Conservation (phyloP, 2,329 filamentous ascomycete species). For the Hypoxylon sp. region DNA sequence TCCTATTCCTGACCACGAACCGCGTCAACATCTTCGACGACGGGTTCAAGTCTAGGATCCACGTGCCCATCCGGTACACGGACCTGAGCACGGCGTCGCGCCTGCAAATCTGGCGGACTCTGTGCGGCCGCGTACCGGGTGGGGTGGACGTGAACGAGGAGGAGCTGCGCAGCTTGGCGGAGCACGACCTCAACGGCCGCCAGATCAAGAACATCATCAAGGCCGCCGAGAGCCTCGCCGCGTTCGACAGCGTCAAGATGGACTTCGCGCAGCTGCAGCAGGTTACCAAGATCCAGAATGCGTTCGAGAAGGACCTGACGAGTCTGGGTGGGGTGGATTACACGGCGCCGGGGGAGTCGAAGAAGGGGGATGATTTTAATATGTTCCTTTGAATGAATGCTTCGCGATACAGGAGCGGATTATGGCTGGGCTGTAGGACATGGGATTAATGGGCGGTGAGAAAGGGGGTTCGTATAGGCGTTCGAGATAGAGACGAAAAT, state of each 20-base stretch:
- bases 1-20: slow-evolving; percentile 48
- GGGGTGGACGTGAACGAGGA: slow-evolving; percentile 44
- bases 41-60: slow-evolving; percentile 47
- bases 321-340: slow-evolving; percentile 41
- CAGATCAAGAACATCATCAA: slow-evolving; percentile 56
- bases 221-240: slow-evolving; percentile 53
- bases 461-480: background rate
- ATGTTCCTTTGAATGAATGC: slow-evolving; percentile 43
- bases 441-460: background rate
- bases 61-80: slow-evolving; percentile 48
- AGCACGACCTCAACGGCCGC: slow-evolving; percentile 53
- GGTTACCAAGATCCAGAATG: slow-evolving; percentile 53
- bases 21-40: slow-evolving; percentile 46
- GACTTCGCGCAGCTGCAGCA: slow-evolving; percentile 51
- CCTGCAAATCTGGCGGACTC: slow-evolving; percentile 50
- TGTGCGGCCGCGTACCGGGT: slow-evolving; percentile 48
- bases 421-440: background rate
- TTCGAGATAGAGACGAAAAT: background rate
- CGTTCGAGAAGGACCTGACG: slow-evolving; percentile 52
- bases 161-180: slow-evolving; percentile 40
- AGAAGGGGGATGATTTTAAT: slow-evolving; percentile 26
- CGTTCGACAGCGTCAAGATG: slow-evolving; percentile 50
- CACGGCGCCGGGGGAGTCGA: slow-evolving; percentile 39
- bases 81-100: slow-evolving; percentile 41
- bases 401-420: background rate